Base-by-base conservation (phyloP, 2,329 filamentous ascomycete genomes). In the Trichoderma sp. region DNA sequence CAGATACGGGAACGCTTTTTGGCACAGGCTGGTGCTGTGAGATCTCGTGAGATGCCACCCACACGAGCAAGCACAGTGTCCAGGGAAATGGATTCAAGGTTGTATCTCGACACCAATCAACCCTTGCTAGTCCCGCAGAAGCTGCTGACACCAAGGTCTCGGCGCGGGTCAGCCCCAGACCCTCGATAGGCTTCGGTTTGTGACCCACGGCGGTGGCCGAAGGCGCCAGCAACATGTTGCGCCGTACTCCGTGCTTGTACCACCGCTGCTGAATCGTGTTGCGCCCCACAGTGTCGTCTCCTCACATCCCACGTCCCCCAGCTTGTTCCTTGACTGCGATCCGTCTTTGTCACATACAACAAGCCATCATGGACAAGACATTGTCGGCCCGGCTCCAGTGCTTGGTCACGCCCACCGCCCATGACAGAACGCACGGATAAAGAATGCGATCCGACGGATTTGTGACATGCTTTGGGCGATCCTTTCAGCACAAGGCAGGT, bases 161-260 rank as follows among this genome's bases (percentile, higher is more conserved):
- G 59, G 56, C 41, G 74, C 74, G 66, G 74, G 66, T 65, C 69
- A 74, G 75, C 71, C 75, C 69, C 75, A 76, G 75, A 76, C 75
- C 69, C 62, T 74, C 71, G 71, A 76, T 69, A 64, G 59, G 65
- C 65, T 41, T 60, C 74, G 64, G 29, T 27, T 59, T 65, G n/a
- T 45, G 41, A 73, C 62, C 69, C 50, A 74, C 75, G 75, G 75
- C 71, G 75, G 53, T 71, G 69, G 75, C 75, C 75, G 75, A 76
- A 76, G 75, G 62, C 75, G 71, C 63, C 69, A 74, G 68, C 60
- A 50, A 53, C 63, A 74, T 68, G 75, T 76, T 74, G 71, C 71
- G 63, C 67, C 59, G 67, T 66, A 50, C 60, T 75, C 60, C 66
- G 64, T 74, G 56, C 21, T 50, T 45, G 68, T 72, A 62, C 64